phyloP scores from a whole-genome alignment of 2,329 filamentous ascomycete genomes.

The Phaeosphaeria sp. region DNA sequence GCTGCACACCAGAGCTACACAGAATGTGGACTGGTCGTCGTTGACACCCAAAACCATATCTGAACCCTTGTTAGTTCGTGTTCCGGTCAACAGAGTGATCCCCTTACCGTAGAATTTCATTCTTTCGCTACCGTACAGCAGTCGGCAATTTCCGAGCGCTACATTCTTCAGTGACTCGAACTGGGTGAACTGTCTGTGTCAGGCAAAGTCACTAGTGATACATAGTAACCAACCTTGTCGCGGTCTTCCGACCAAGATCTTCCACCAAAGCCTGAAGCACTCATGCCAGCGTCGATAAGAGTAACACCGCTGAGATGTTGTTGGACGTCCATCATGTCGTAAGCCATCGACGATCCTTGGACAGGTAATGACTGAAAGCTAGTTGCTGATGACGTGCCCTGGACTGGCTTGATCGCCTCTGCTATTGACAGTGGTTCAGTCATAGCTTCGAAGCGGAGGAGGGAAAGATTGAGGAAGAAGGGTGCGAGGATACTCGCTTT shows the following conservation, averaged over 20 bases:
- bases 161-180: conserved; percentile 38
- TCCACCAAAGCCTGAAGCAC: background rate
- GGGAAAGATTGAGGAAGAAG: background rate
- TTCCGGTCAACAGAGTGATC: too few species aligned
- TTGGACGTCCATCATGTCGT: background rate
- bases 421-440: background rate
- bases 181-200: conserved; percentile 61
- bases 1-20: conserved; percentile 94
- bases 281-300: background rate
- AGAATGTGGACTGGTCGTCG: conserved; percentile 65
- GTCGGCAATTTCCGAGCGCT: conserved; percentile 30
- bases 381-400: background rate
- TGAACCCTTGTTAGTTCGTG: conserved; percentile 9
- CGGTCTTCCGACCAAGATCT: background rate
- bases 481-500: background rate
- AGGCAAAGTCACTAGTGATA: conserved; percentile 39
- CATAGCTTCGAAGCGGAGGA: background rate
- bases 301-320: background rate
- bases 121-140: conserved; percentile 35
- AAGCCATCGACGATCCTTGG: background rate
- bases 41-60: conserved; percentile 25
- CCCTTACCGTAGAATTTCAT: conserved; percentile 33
- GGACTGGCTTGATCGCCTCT: background rate
- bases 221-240: conserved; percentile 3
- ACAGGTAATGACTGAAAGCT: background rate